Conservation (phyloP, 441 rosid genomes). For the Erodium chrysanthum region DNA sequence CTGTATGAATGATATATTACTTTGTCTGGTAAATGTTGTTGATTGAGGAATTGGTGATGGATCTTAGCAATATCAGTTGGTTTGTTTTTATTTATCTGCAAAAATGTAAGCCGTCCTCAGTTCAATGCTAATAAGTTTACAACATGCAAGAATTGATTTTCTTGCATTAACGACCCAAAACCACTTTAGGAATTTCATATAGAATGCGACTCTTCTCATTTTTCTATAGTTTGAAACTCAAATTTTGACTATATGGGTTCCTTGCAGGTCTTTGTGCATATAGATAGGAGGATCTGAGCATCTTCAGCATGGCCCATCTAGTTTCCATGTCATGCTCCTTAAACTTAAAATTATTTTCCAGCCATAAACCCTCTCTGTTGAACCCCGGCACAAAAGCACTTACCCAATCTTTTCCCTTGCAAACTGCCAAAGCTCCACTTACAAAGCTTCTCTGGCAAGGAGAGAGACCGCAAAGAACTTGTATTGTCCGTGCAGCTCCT, state of each 20-base stretch:
- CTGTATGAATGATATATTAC: no score
- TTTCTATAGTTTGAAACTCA: not conserved
- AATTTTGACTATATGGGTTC: not conserved
- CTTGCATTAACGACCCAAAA: no score
- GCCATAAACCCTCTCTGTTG: conserved; percentile 27
- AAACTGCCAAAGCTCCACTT: conserved; percentile 27
- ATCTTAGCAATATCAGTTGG: not conserved
- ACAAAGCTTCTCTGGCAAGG: conserved; percentile 29
- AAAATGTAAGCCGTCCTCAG: not conserved
- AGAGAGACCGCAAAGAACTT: conserved; percentile 25
- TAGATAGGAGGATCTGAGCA: conserved; percentile 17
- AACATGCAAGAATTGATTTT: not conserved
- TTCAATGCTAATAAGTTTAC: not conserved
- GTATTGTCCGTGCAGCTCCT: conserved; percentile 35
- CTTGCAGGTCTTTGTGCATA: conserved; percentile 38
- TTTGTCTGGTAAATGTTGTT: not conserved
- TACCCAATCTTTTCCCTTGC: conserved; percentile 26
- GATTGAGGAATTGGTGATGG: not conserved
- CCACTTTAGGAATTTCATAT: not conserved
- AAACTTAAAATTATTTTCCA: conserved; percentile 25
- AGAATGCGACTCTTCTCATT: not conserved
- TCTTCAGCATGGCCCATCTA: conserved; percentile 46
- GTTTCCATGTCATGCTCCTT: conserved; percentile 49
- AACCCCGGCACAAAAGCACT: conserved; percentile 18
- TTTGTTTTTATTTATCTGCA: not conserved